Evolutionary conservation across 768 basidiomycete species (phyloP), one percentile per base, ranked within the genome.

Genomic region (Tremella fuciformis): DNA sequence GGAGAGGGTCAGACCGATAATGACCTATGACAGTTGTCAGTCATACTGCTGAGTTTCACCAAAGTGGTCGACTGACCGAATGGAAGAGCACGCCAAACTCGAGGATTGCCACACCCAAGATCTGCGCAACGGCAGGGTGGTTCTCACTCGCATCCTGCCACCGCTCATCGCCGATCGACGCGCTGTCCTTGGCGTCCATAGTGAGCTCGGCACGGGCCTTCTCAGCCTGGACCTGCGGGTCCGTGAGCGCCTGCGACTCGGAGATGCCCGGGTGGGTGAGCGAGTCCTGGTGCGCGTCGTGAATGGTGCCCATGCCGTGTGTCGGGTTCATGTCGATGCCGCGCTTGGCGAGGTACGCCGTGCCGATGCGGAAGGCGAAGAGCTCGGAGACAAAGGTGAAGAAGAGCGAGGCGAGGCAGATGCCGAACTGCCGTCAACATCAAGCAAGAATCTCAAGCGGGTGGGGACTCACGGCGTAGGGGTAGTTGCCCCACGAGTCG

Each of bases 401-500:
- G 55, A 63, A 76, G 40, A 75, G 59, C 8, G 67, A 67, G 44
- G 55, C 37, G 40, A 71, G 58, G 53, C 61, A 67, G 53, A 76
- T 70, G 0, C 63, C 71, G 37, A 58, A 51, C 18, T 70, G 65
- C 51, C 56, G 50, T 29, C 26, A 62, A 53, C 8, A 6, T 19
- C 26, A 13, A 4, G 6, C 42, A 44, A 11, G 3, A 34, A 11
- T 34, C 11, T 4, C 6, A 4, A 6, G 29, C 4, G 29, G 29
- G 29, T 4, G 6, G 29, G 46, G 11, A 42, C 52, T 42, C 38
- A 53, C 64, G 29, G 64, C 60, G 55, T 67, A 65, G n/a, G 69
- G 71, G 57, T 75, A 75, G 18, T 67, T 69, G 6, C 39, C 63
- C 74, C 74, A 76, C 0, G 50, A 62, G 22, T 69, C 63, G 8